Evolutionary conservation across 257 asterid species (phyloP).

Genomic region (Capsicum baccatum): DNA sequence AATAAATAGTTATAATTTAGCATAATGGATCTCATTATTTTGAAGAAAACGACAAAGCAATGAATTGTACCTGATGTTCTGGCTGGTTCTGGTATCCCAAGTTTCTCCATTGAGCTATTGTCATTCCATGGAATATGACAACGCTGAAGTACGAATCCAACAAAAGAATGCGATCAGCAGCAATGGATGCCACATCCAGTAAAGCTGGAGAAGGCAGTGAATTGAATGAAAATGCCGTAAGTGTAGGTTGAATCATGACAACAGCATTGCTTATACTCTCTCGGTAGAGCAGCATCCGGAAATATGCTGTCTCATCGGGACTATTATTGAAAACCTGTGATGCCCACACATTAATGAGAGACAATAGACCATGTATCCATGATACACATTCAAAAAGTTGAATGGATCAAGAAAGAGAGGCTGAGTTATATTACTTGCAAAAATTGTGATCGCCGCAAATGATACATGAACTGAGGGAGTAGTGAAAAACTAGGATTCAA

Average conservation of each 20-base stretch:
- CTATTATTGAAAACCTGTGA: slow-evolving; percentile 92
- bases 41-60: not conserved
- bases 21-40: not conserved
- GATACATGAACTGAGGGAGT: slow-evolving; percentile 97
- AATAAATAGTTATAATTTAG: not conserved
- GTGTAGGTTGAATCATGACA: slow-evolving; percentile 97
- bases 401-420: not conserved
- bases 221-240: slow-evolving; percentile 81
- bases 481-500: slow-evolving; percentile 79
- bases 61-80: slow-evolving; percentile 64
- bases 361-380: not conserved
- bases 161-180: slow-evolving; percentile 89
- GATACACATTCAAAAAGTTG: not conserved
- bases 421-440: slow-evolving; percentile 66
- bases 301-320: slow-evolving; percentile 98
- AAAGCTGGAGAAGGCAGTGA: slow-evolving; percentile 90
- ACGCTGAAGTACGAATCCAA: slow-evolving; percentile 91
- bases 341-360: slow-evolving; percentile 27
- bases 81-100: slow-evolving; percentile 95
- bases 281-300: slow-evolving; percentile 92
- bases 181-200: slow-evolving; percentile 86
- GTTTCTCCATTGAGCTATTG: slow-evolving; percentile 98
- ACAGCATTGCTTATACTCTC: slow-evolving; percentile 88
- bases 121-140: slow-evolving; percentile 97
- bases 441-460: slow-evolving; percentile 95